These are phyloP conservation scores for Prunus mongolica DNA, from an alignment of 306 rosid genomes.

Conservation along the genomic window DNA sequence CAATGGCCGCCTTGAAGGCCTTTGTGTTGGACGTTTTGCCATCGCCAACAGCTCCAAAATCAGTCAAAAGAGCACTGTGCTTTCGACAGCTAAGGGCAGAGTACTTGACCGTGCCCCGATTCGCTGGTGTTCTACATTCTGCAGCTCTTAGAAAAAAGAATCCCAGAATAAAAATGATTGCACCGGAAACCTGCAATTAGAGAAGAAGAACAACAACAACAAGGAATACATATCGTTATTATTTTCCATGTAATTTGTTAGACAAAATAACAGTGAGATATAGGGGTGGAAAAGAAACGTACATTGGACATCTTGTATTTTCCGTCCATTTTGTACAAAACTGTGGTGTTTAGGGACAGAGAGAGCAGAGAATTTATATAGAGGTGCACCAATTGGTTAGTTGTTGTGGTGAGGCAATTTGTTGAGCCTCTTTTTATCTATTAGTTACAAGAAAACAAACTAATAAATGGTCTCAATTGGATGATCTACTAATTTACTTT, in stretches of 20 bases:
- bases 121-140: constrained; percentile 24
- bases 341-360: background rate
- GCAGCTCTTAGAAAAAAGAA: constrained; percentile 17
- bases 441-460: too few species aligned
- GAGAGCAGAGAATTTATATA: background rate
- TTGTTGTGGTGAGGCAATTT: too few species aligned
- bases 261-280: too few species aligned
- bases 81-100: constrained; percentile 53
- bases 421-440: too few species aligned
- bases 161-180: constrained; percentile 9
- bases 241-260: too few species aligned
- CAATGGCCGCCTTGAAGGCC: constrained; percentile 62
- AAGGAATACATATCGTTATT: too few species aligned
- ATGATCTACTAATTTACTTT: too few species aligned
- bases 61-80: constrained; percentile 54
- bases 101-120: constrained; percentile 20
- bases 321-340: background rate
- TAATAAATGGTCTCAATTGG: too few species aligned
- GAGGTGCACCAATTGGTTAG: background rate
- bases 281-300: background rate
- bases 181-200: constrained; percentile 3
- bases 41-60: constrained; percentile 88
- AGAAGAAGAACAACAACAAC: background rate
- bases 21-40: constrained; percentile 68
- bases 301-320: background rate